Conservation (phyloP, 176 grass and related monocot genomes). For the Triticum monococcum region DNA sequence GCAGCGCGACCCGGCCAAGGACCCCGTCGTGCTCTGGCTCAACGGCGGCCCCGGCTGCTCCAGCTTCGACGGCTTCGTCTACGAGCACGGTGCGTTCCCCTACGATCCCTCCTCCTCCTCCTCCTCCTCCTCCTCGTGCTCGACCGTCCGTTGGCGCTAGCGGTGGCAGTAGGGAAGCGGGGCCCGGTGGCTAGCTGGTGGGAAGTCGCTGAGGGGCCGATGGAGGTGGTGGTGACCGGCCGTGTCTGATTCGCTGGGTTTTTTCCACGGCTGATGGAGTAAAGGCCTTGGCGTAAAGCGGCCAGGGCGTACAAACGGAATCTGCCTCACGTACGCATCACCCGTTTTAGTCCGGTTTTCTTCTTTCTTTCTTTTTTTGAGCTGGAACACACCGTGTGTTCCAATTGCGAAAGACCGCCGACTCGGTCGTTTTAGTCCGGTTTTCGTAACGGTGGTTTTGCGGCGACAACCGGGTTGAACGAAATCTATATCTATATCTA, state of each 20-base stretch:
- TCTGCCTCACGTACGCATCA: neutral
- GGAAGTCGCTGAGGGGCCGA: neutral
- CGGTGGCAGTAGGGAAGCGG: neutral
- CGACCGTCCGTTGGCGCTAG: too few species aligned
- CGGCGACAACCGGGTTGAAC: too few species aligned
- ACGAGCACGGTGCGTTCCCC: constrained; percentile 48
- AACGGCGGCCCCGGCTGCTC: constrained; percentile 62
- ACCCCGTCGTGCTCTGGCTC: constrained; percentile 63
- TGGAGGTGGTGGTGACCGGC: neutral
- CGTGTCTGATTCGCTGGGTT: neutral
- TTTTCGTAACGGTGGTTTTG: too few species aligned
- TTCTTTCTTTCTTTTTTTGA: too few species aligned
- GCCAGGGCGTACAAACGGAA: neutral
- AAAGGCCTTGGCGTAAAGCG: neutral
- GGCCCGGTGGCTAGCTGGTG: neutral
- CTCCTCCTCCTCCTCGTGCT: neutral
- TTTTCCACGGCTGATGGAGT: neutral
- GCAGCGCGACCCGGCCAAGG: constrained; percentile 33
- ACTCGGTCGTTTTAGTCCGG: too few species aligned
- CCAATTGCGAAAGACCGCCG: too few species aligned
- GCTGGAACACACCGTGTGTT: too few species aligned
- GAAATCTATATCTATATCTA: too few species aligned
- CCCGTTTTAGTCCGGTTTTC: neutral
- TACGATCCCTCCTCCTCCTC: neutral
- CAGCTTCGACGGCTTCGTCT: constrained; percentile 71